Percentiles rank a stretch among this genome's conserved stretches.
phyloP scores from a whole-genome alignment of 306 rosid genomes.

The Styphnolobium japonicum region DNA sequence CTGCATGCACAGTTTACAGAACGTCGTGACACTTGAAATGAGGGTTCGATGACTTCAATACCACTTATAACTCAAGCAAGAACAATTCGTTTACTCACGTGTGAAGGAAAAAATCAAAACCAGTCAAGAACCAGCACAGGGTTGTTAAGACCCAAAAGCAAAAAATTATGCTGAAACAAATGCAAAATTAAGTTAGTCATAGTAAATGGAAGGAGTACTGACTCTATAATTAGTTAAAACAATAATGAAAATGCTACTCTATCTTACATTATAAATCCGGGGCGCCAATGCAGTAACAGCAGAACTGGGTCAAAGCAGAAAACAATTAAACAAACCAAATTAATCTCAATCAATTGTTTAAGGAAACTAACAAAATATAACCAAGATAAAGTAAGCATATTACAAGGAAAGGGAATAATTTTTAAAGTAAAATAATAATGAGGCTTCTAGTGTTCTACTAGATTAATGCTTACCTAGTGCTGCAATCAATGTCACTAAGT shows the following conservation, averaged over 20 bases:
- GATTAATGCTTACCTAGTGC: conserved; percentile 45
- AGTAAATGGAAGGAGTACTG: not conserved
- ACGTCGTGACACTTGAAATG: not conserved
- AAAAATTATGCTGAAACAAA: conserved; percentile 53
- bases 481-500: conserved; percentile 48
- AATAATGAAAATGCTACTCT: not conserved
- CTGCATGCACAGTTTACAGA: conserved; percentile 33
- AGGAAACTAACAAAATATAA: not conserved
- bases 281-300: conserved; percentile 62
- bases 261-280: conserved; percentile 65
- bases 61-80: not conserved
- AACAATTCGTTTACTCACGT: conserved; percentile 43
- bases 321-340: conserved; percentile 21
- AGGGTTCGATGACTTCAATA: not conserved
- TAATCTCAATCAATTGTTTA: not conserved
- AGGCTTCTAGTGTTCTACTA: too few species aligned
- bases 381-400: not conserved
- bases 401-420: not conserved
- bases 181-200: not conserved
- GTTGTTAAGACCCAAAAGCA: conserved; percentile 68
- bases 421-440: not conserved
- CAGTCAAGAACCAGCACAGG: conserved; percentile 62
- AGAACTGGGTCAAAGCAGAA: conserved; percentile 50
- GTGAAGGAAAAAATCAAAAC: conserved; percentile 64
- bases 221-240: not conserved